These are phyloP conservation scores for Cornus suecica DNA, from an alignment of 148 eudicot genomes.

Conservation along the genomic window DNA sequence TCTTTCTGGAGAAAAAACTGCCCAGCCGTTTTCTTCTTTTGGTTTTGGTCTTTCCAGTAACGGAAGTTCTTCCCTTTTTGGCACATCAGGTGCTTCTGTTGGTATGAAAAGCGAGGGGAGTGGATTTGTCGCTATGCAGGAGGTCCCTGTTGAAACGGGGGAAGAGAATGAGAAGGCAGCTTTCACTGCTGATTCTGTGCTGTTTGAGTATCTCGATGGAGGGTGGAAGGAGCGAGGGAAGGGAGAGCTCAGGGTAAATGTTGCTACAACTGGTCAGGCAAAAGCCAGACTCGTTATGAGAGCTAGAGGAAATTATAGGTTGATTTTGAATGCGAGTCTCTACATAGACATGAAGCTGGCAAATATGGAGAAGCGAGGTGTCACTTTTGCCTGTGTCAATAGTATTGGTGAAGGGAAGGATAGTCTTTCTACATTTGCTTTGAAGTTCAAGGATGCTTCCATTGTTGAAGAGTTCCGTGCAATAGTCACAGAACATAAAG, in stretches of 20 bases:
- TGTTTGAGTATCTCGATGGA: conserved; percentile 76
- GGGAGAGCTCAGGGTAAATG: conserved; percentile 85
- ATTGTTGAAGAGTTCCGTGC: conserved; percentile 66
- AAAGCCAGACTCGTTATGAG: conserved; percentile 94
- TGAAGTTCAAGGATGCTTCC: conserved; percentile 83
- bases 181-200: conserved; percentile 74
- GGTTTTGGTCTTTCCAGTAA: conserved; percentile 48
- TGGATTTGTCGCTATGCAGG: conserved; percentile 51
- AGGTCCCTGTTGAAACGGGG: conserved; percentile 82
- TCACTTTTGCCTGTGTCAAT: conserved; percentile 90
- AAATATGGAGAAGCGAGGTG: conserved; percentile 89
- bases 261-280: conserved; percentile 41
- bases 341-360: conserved; percentile 91
- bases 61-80: conserved; percentile 58
- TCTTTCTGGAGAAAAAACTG: conserved; percentile 28
- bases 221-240: conserved; percentile 99
- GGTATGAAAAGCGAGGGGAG: conserved; percentile 48
- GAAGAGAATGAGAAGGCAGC: conserved; percentile 85
- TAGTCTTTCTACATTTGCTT: conserved; percentile 71
- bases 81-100: conserved; percentile 38
- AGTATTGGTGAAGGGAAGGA: conserved; percentile 67
- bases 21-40: conserved; percentile 45
- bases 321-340: conserved; percentile 80
- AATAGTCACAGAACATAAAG: conserved; percentile 60
- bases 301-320: conserved; percentile 73